phyloP scores from a whole-genome alignment of 495 filamentous ascomycete genomes.

The Venustampulla echinocandica region DNA sequence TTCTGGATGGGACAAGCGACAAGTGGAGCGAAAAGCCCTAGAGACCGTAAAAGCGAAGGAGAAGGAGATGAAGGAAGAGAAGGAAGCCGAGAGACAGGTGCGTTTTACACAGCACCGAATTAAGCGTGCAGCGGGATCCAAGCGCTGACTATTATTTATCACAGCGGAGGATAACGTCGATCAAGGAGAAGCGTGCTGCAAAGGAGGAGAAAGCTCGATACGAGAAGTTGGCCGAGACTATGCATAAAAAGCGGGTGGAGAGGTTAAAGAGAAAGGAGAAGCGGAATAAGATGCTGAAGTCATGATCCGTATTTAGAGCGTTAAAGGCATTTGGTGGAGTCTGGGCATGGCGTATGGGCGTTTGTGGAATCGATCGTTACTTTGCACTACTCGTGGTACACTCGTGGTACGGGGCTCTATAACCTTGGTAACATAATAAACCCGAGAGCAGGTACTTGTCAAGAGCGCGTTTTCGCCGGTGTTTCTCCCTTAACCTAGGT shows the following conservation, averaged over 20 bases:
- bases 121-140: not conserved
- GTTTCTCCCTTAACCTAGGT: no score
- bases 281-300: constrained; percentile 92
- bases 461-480: no score
- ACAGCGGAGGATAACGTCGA: constrained; percentile 65
- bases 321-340: constrained; percentile 8
- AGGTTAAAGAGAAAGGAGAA: constrained; percentile 90
- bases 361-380: not conserved
- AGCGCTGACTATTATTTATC: constrained; percentile 5
- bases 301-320: constrained; percentile 41
- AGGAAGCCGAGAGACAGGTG: constrained; percentile 82
- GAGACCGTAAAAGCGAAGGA: constrained; percentile 78
- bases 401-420: not conserved
- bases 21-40: constrained; percentile 52
- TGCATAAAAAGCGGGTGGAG: constrained; percentile 93
- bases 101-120: constrained; percentile 5
- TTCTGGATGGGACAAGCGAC: constrained; percentile 68
- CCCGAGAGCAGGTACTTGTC: no score
- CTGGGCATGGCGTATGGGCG: constrained; percentile 10
- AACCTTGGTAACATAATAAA: no score
- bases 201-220: constrained; percentile 93
- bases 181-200: constrained; percentile 72
- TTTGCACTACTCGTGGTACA: no score
- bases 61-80: constrained; percentile 92
- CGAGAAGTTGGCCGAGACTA: constrained; percentile 92